Evolutionary conservation across 495 filamentous ascomycete genomes (phyloP), one percentile per base, ranked within the genome.

Genomic region (Penicillium alfredii): DNA sequence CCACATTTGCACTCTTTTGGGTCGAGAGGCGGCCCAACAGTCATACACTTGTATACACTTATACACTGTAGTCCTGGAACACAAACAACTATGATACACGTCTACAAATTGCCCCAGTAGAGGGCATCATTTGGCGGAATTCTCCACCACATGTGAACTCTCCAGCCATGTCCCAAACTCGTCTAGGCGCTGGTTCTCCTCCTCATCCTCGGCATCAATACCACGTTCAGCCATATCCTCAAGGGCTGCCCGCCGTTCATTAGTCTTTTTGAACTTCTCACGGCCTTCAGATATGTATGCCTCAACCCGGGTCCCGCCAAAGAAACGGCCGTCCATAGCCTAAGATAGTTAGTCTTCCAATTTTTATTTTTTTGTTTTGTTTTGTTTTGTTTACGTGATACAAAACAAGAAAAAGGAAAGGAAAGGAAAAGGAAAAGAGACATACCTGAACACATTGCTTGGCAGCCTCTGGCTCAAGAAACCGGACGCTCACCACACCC

Each of bases 401-500:
- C n/a, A n/a, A n/a, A n/a, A n/a, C n/a, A n/a, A n/a, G n/a, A n/a
- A n/a, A n/a, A n/a, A n/a, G n/a, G n/a, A n/a, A n/a, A n/a, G n/a
- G n/a, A n/a, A n/a, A n/a, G n/a, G n/a, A n/a, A n/a, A n/a, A 23
- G 18, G 8, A 19, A 36, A 18, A 45, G 22, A 25, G 7, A 42
- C 64, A 35, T 66, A 77, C 72, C 53, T 72, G 57, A 21, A 93
- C 73, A 56, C 88, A 95, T 10, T 75, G 76, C 41, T 65, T 72
- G 8, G 90, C 90, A 2, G 82, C 77, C 40, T 81, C 76, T 4
- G 72, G 63, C 16, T 82, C 74, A 12, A 61, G 51, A 58, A 94
- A 98, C 33, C 79, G 72, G 19, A 97, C 86, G 47, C 77, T 92
- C 10, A 85, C 85, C 14, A 96, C 77, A 10, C 92, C 92, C 2